Evolutionary conservation across 192 early-diverging fungal genomes (phyloP).

Genomic region (Allomyces macrogynus): DNA sequence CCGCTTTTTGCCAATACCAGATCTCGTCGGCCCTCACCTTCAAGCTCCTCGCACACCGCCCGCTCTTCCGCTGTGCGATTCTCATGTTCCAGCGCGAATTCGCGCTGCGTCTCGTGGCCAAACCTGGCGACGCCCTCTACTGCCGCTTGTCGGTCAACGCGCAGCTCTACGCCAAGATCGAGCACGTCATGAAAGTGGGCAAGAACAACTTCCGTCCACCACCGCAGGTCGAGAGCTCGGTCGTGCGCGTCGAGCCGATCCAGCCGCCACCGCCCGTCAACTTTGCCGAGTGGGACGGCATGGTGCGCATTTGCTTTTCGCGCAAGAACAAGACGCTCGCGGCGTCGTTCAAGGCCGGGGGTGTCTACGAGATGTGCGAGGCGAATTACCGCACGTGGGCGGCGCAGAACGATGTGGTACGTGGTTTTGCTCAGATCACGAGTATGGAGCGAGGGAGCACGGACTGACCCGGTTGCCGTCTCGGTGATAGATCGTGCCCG

Average conservation of each 20-base stretch:
- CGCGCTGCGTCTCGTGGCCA: conserved; percentile 79
- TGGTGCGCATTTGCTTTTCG: conserved; percentile 78
- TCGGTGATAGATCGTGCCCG: conserved; percentile 35
- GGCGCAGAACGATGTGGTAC: conserved; percentile 51
- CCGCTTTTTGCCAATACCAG: conserved; percentile 10
- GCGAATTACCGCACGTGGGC: conserved; percentile 91
- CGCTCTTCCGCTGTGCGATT: conserved; percentile 70
- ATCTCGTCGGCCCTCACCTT: conserved; percentile 90
- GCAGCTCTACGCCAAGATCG: conserved; percentile 81
- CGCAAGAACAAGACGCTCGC: conserved; percentile 86
- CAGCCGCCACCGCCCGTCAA: conserved; percentile 88
- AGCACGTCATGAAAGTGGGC: conserved; percentile 93
- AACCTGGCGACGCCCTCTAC: conserved; percentile 79
- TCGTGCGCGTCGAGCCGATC: conserved; percentile 80
- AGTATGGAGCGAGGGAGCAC: too few relatives aligned
- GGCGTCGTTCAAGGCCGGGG: conserved; percentile 72
- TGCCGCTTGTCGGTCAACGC: conserved; percentile 83
- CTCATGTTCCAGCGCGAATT: conserved; percentile 99
- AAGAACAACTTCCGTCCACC: conserved; percentile 97
- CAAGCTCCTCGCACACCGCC: conserved; percentile 89
- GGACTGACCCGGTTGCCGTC: not conserved
- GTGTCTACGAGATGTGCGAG: conserved; percentile 75
- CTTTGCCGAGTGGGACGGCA: conserved; percentile 91
- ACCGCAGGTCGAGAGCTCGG: conserved; percentile 86
- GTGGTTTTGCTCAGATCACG: too few relatives aligned